These are phyloP conservation scores for Orobanche coerulescens DNA, from an alignment of 257 asterid genomes.

Conservation along the genomic window DNA sequence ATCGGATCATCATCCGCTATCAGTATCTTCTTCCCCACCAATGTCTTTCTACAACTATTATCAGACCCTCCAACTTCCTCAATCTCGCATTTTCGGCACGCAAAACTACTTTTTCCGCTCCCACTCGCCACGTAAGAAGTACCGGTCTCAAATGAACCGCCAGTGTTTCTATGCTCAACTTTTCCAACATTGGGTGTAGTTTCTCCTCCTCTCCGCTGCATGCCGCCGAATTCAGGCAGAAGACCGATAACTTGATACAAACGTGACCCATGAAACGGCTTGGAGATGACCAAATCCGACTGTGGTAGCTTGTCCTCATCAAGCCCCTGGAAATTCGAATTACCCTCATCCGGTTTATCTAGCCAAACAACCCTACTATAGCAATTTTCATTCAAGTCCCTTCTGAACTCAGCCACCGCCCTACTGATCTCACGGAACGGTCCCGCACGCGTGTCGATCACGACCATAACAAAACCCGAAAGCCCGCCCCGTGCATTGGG, in stretches of 20 bases:
- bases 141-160: neutral
- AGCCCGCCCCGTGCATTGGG: neutral
- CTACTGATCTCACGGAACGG: constrained; percentile 34
- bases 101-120: neutral
- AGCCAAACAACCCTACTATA: constrained; percentile 58
- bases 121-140: neutral
- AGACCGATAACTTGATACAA: constrained; percentile 35
- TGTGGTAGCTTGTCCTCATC: constrained; percentile 40
- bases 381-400: constrained; percentile 27
- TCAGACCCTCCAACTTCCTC: constrained; percentile 20
- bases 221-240: constrained; percentile 52
- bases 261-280: constrained; percentile 81
- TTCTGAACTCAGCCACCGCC: constrained; percentile 53
- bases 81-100: neutral
- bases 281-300: constrained; percentile 42
- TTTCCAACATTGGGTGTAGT: neutral
- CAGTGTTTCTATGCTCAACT: no score
- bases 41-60: constrained; percentile 20
- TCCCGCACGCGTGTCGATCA: constrained; percentile 37
- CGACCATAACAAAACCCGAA: constrained; percentile 30
- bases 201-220: constrained; percentile 9
- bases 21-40: constrained; percentile 49
- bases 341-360: constrained; percentile 26
- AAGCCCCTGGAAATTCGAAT: constrained; percentile 25
- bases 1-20: constrained; percentile 51